Evolutionary conservation across 2,329 filamentous ascomycete genomes (phyloP).

Genomic region (Diaporthe helianthi): DNA sequence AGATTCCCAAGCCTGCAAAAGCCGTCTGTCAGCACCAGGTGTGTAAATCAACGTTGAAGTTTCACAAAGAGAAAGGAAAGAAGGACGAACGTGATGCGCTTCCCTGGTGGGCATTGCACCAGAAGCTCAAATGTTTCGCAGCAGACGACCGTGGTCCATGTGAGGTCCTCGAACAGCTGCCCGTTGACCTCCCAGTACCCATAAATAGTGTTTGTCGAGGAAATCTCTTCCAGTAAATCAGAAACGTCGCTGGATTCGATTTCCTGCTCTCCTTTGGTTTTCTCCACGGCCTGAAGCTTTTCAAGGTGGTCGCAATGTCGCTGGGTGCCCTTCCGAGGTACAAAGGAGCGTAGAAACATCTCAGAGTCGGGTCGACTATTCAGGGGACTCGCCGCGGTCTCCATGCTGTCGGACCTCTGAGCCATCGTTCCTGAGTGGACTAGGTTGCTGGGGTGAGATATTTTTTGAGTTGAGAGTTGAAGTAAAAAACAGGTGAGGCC

Average conservation of each 20-base stretch:
- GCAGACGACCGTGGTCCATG: background rate
- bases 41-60: no score
- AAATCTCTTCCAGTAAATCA: background rate
- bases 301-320: constrained; percentile 23
- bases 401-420: background rate
- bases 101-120: background rate
- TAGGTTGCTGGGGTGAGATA: background rate
- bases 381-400: no score
- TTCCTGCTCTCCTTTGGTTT: background rate
- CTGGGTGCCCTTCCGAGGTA: background rate
- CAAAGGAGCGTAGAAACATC: background rate
- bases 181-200: constrained; percentile 18
- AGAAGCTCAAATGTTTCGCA: constrained; percentile 16
- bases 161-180: background rate
- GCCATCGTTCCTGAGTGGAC: background rate
- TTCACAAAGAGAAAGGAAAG: background rate
- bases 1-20: constrained; percentile 16
- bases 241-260: background rate
- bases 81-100: constrained; percentile 12
- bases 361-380: background rate
- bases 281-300: background rate
- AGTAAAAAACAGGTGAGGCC: no score
- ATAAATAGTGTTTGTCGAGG: background rate
- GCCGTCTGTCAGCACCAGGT: background rate
- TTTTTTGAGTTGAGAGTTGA: background rate